A percentile compares a stretch with the other conserved stretches of the same genome.
Conservation (phyloP, 164 flowering plant genomes). For the Aristolochia fimbriata region DNA sequence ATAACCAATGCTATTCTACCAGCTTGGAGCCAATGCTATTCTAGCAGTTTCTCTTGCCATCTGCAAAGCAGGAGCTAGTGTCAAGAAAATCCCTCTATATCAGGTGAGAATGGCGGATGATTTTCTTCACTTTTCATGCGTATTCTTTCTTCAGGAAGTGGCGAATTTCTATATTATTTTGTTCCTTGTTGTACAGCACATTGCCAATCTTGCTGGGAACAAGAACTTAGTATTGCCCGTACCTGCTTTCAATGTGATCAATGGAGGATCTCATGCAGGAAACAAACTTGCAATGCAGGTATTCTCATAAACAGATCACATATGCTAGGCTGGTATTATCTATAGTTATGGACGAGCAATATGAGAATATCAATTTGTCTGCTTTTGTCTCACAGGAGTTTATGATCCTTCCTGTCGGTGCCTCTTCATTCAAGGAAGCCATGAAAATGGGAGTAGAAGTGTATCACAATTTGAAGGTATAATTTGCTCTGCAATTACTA, state of each 20-base stretch:
- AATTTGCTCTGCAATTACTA: not conserved
- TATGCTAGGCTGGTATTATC: not conserved
- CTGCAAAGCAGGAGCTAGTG: conserved; percentile 39
- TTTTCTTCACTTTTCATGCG: not conserved
- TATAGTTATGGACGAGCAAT: not conserved
- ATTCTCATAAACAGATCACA: not conserved
- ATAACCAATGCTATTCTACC: conserved; percentile 1
- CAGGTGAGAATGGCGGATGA: conserved; percentile 12
- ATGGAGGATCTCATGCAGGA: conserved; percentile 48
- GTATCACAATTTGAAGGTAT: conserved; percentile 35
- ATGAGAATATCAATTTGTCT: not conserved
- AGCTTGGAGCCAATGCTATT: conserved; percentile 48
- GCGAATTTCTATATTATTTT: not conserved
- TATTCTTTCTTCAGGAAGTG: not conserved
- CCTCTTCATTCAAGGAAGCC: conserved; percentile 37
- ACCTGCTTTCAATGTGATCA: conserved; percentile 45
- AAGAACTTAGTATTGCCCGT: conserved; percentile 34
- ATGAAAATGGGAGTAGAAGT: conserved; percentile 50
- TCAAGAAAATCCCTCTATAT: conserved; percentile 33
- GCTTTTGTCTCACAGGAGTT: conserved; percentile 22
- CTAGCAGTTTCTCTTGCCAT: conserved; percentile 41
- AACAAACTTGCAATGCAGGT: conserved; percentile 43
- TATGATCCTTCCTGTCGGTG: conserved; percentile 45
- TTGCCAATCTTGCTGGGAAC: conserved; percentile 40
- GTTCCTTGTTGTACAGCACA: conserved; percentile 21